Conservation (phyloP, 2,329 filamentous ascomycete genomes). For the Cordyceps javanica region DNA sequence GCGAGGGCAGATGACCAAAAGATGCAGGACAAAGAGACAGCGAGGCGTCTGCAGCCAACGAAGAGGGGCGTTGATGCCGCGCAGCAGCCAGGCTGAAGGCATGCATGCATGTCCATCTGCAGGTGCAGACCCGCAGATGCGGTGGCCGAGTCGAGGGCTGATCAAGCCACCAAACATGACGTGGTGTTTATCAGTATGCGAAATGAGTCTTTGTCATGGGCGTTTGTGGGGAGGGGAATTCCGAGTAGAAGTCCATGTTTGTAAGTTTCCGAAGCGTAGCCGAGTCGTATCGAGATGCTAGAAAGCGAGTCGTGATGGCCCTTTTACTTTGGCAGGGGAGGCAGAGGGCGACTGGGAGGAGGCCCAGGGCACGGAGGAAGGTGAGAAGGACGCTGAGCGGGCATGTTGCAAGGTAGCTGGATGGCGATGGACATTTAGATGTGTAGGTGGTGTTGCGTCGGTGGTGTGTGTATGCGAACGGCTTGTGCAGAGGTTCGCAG, state of each 20-base stretch:
- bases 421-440: constrained; percentile 14
- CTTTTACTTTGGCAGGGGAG: constrained; percentile 56
- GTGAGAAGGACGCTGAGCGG: constrained; percentile 57
- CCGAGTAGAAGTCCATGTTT: not conserved
- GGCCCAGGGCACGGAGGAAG: constrained; percentile 63
- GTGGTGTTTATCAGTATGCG: not conserved
- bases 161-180: constrained; percentile 10
- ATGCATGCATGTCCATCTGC: constrained; percentile 11
- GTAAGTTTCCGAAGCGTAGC: not conserved
- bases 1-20: constrained; percentile 12
- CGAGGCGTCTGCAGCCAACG: constrained; percentile 1
- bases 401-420: constrained; percentile 34
- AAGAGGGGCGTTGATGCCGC: constrained; percentile 2
- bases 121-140: constrained; percentile 7
- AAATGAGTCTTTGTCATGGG: not conserved
- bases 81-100: constrained; percentile 10
- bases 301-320: not conserved
- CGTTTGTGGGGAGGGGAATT: not conserved
- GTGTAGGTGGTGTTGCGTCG: constrained; percentile 14
- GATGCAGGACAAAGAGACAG: constrained; percentile 7
- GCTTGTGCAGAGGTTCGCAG: not conserved
- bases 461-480: constrained; percentile 14
- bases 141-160: constrained; percentile 5
- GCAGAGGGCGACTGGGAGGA: constrained; percentile 58
- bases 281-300: not conserved